Base-by-base conservation (phyloP, 306 rosid species). In the Vigna reflexopilosa region DNA sequence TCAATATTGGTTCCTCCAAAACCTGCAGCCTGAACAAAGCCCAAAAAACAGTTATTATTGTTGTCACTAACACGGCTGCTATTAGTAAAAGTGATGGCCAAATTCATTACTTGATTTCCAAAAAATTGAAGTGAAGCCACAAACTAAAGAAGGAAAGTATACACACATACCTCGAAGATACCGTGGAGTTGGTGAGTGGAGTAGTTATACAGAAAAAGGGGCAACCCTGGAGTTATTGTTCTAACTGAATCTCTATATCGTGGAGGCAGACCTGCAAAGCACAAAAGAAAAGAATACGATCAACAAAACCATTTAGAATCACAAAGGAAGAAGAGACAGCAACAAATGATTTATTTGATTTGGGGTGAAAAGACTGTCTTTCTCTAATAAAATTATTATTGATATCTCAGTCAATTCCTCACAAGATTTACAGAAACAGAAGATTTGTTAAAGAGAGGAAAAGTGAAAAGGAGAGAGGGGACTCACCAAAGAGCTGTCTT, bases 171-270 rank as follows among this genome's bases (percentile, higher is more conserved):
- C 98, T 95, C 98, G 76, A 95, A 95, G 79, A 95, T 84, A 40
- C 98, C 98, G 54, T 95, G 98, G 84, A 95, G 98, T 87, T 95
- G 98, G 90, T 95, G 98, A 54, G 93, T 91, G 61, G 98, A 92
- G 86, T 92, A 95, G 86, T 95, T 95, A 88, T 95, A 95, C 11
- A 95, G 92, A 76, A 95, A 95, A 44, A 95, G 97, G 49, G 98
- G 98, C 82, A 95, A 44, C 54, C 98, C 98, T 2, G 98, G 98
- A 76, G 97, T 89, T 32, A 95, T 95, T 4, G 97, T 89, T 75
- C 98, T 72, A 16, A 95, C 96, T 34, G 98, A 95, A 71, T 95
- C 98, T 66, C 98, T 72, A 76, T 92, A 92, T 50, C 98, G 84
- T 51, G 98, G 98, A 70, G 98, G 98, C 77, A 95, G 82, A 65